These are phyloP conservation scores for Stellera chamaejasme DNA, from an alignment of 345 rosid genomes.

Conservation along the genomic window DNA sequence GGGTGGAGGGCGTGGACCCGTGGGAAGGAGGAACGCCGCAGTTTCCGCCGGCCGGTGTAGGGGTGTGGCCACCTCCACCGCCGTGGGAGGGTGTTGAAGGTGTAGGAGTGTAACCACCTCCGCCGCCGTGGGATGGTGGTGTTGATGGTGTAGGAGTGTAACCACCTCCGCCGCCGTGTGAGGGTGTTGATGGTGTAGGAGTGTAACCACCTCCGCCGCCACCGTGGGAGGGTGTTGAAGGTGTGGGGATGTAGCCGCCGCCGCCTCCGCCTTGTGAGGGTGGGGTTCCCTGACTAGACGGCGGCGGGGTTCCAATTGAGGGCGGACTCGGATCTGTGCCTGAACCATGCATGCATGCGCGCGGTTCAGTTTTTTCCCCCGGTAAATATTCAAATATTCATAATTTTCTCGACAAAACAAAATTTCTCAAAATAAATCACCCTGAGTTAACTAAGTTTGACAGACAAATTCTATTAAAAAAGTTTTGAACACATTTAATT, in stretches of 20 bases:
- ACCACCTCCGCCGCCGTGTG: conserved; percentile 11
- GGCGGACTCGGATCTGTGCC: conserved; percentile 7
- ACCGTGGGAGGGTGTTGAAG: conserved; percentile 3
- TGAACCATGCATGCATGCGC: too few species aligned
- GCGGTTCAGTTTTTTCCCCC: too few species aligned
- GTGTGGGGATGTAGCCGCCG: conserved; percentile 11
- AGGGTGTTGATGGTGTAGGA: conserved; percentile 16
- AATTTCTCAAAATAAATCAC: neutral
- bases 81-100: conserved; percentile 11
- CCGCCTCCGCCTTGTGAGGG: conserved; percentile 14
- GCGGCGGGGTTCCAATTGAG: conserved; percentile 22
- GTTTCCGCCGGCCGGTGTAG: conserved; percentile 31
- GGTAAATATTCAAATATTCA: too few species aligned
- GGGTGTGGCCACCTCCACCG: conserved; percentile 19
- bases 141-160: conserved; percentile 16
- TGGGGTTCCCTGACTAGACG: conserved; percentile 22
- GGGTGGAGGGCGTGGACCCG: conserved; percentile 23
- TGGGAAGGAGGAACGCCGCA: conserved; percentile 32
- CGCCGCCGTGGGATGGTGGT: conserved; percentile 13
- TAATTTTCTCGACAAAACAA: too few species aligned
- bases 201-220: conserved; percentile 4
- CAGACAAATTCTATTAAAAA: too few species aligned
- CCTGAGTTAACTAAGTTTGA: neutral
- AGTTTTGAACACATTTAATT: too few species aligned
- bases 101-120: conserved; percentile 9